Conservation (phyloP, 1,284 basidiomycete species). For the Spongiforma sp. region DNA sequence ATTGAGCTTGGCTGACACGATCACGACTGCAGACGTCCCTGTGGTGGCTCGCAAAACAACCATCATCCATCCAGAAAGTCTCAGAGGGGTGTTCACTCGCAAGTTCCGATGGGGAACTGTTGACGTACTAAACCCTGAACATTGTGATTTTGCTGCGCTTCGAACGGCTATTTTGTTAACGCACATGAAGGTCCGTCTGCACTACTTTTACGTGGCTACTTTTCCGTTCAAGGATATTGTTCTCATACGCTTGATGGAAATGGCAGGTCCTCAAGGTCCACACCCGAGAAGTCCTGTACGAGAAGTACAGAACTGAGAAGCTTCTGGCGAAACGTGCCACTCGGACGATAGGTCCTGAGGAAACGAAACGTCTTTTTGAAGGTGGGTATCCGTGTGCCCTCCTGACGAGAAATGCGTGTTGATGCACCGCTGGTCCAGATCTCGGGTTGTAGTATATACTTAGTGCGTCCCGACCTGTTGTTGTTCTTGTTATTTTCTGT, state of each 20-base stretch:
- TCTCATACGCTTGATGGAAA: constrained; percentile 35
- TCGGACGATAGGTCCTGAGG: constrained; percentile 72
- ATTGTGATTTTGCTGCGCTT: constrained; percentile 84
- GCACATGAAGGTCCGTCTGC: constrained; percentile 70
- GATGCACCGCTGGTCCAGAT: constrained; percentile 39
- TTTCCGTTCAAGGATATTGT: constrained; percentile 17
- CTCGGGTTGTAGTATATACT: constrained; percentile 42
- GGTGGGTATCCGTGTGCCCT: constrained; percentile 47
- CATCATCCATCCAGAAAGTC: constrained; percentile 60
- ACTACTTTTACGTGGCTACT: constrained; percentile 15
- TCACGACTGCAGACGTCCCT: constrained; percentile 28
- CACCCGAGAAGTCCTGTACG: constrained; percentile 84
- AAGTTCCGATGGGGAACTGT: constrained; percentile 84
- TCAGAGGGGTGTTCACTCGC: constrained; percentile 73
- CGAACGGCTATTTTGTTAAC: constrained; percentile 79
- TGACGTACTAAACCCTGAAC: constrained; percentile 80
- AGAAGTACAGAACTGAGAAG: constrained; percentile 84
- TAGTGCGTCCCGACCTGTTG: constrained; percentile 19
- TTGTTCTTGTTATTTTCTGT: constrained; percentile 26
- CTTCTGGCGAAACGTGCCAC: constrained; percentile 82
- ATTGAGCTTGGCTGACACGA: constrained; percentile 20
- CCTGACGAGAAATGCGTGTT: constrained; percentile 29
- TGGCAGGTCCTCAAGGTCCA: constrained; percentile 73
- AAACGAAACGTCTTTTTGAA: constrained; percentile 71
- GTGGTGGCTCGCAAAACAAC: constrained; percentile 42